Base-by-base conservation (phyloP, 169 alveolate genomes). In the Plasmodium fragile region DNA sequence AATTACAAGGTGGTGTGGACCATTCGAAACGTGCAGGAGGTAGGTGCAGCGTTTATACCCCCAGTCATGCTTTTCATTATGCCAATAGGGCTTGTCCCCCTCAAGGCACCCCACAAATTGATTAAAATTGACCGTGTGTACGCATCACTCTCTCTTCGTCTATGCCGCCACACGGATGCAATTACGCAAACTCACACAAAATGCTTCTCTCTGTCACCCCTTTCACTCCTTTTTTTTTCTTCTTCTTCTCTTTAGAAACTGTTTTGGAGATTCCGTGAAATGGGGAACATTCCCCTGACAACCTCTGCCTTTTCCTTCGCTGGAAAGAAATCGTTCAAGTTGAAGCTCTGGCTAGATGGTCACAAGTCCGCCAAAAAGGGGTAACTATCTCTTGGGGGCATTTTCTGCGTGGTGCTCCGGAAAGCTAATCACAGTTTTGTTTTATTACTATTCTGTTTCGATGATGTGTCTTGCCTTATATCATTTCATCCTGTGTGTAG, bases 261-360 rank as follows among this genome's bases (percentile, higher is more conserved):
- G 3, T 91, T 91, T 91, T 91, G 94, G 94, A 79, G 94, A 65
- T 91, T 49, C 34, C 52, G 94, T 45, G 94, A 91, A 91, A 91
- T 91, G 94, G 94, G 94, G 22, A 91, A 91, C 32, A 91, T 81
- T 25, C 94, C 94, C 41, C 52, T 91, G 28, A 91, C 90, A 16
- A 91, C 94, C 36, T 91, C 94, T 10, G 84, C 94, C 13, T 91
- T 91, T 36, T 80, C 94, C 5, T 91, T 91, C 53, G 94, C 94
- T 0, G 94, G 94, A n/a, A 91, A 91, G 43, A 91, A 91, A 39
- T 91, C 85, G 43, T 91, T 91, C 72, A 91, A 91, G 30, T 91
- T 91, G 45, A 91, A 91, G 82, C 71, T 91, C n/a, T 91, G 94
- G 94, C 52, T 91, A 53, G 94, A 91, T 81, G 94, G 94, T 16